Base-by-base conservation (phyloP, 1,284 basidiomycete genomes). In the Lignosus rhinocerotis region DNA sequence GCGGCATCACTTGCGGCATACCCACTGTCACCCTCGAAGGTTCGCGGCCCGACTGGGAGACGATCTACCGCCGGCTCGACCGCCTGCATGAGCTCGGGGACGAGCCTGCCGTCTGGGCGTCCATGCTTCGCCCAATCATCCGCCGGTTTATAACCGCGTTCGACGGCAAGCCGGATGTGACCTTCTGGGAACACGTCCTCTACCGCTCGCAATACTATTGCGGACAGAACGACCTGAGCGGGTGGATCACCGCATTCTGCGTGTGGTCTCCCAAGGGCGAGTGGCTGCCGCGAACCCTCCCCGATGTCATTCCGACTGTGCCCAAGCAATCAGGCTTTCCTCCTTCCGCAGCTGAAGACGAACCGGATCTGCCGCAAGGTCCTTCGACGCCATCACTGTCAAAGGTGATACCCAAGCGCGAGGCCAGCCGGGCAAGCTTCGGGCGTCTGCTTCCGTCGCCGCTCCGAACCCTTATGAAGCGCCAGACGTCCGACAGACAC, bases 21-120 rank as follows among this genome's bases (percentile, higher is more conserved):
- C 80, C 81, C 0, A 70, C 67, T 14, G 76, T 84, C 43, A 83
- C 79, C 3, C 71, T 84, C n/a, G 72, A 75, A 51, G 78, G 78
- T 0, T 67, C 68, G 46, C 71, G 71, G 55, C 56, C 61, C 10
- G 79, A 80, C 65, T 79, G 74, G 72, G 56, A 69, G 44, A 49
- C 66, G 7, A 60, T 80, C 14, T 55, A 73, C 19, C 31, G 32
- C 2, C 64, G 75, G 17, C 51, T 76, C 14, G 72, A 75, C 21
- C 74, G 74, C 53, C 66, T 78, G n/a, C 66, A 67, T 31, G 65
- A 71, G 34, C 75, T 75, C 55, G 76, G 77, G 0, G 39, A 60
- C 7, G 72, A 77, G 53, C 64, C 75, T 0, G 59, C 59, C 2
- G 61, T 65, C 6, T 80, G 75, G 73, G 66, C 71, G 14, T 54